Evolutionary conservation across 2,329 filamentous ascomycete genomes (phyloP), one percentile per base, ranked within the genome.

Genomic region (Fusarium albidum): DNA sequence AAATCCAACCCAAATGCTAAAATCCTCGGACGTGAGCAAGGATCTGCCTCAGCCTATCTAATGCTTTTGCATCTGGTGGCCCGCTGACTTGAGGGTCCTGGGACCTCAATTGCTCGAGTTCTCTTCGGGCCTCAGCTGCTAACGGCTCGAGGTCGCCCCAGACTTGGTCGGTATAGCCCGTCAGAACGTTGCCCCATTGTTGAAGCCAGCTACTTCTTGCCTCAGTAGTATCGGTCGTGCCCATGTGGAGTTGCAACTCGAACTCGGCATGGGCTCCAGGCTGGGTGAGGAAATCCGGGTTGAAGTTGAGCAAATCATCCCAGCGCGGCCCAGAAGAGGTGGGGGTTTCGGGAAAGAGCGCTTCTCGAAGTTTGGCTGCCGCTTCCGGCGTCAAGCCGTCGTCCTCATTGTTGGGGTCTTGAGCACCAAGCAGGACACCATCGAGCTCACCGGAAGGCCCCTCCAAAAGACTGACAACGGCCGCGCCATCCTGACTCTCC

Each of bases 111-210:
- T 75, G 68, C 40, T 80, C 73, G 15, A 89, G 69, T 67, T 90
- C 87, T 38, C 72, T 71, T 50, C 74, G 75, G 5, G 87, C 87
- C 55, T 83, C 78, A 42, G 77, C 73, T 9, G 86, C 79, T 28
- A 88, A 72, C 4, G 81, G 77, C 26, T 78, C 71, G 15, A 90
- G 69, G 50, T 83, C 84, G 15, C 87, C 88, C 88, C 87, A 90
- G 18, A 90, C 86, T 49, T 89, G 83, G 66, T 89, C 85, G 0
- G 79, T 79, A 60, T 88, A 88, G 28, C 76, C 72, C 3, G 75
- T 79, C 18, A 87, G 73, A 8, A 86, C 82, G 34, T 77, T 75
- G 28, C 77, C 76, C 84, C 84, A 87, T 61, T 84, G 78, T 29
- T 75, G 71, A 11, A 82, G 69, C 82, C 83, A 86, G 13, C 72